Evolutionary conservation across 2,329 filamentous ascomycete genomes (phyloP), one percentile per base, ranked within the genome.

Genomic region (Aspergillus pseudotamarii): DNA sequence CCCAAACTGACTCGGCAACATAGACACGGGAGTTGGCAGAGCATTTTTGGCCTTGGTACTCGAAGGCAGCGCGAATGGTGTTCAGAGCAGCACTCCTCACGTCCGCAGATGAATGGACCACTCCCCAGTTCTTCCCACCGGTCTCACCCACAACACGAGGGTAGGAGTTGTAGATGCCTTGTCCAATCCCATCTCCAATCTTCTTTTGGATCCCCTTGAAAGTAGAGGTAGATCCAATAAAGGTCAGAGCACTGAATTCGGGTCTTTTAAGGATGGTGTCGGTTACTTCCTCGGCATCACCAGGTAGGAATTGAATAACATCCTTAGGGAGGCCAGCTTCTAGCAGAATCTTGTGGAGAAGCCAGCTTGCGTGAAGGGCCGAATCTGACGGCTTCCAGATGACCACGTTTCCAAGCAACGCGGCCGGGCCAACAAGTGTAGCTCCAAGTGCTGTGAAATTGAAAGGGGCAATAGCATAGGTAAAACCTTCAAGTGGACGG

Each of bases 401-500:
- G 5, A 97, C 93, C 2, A 97, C 94, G 78, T 97, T 97, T 64
- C 94, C 94, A 83, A 97, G 89, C 58, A 97, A 82, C 0, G 93
- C 93, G 11, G 94, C 93, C 1, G 92, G 89, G 53, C 88, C 90
- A n/a, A 91, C 87, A 50, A 97, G 84, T 80, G 97, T 97, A 57
- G 90, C 94, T 14, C 89, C 93, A 69, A 97, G 96, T 67, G 94
- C 94, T 21, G 94, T 97, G 81, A 97, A 97, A 83, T 97, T 97
- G 86, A 97, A 97, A 38, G 94, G 94, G 62, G 89, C 92, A 70
- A 97, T 88, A 34, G 94, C 94, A 77, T 97, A 97, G 66, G 97
- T 93, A 77, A 97, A 97, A 19, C 94, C 94, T 79, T 97, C 94
- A 2, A 97, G 86, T n/a, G 94, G 90, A 36, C 94, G 86, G 83